Percentiles rank a stretch among this genome's conserved stretches.
These are phyloP conservation scores for Pancytospora philotis DNA, from an alignment of 371 early-diverging fungal species.

Conservation along the genomic window DNA sequence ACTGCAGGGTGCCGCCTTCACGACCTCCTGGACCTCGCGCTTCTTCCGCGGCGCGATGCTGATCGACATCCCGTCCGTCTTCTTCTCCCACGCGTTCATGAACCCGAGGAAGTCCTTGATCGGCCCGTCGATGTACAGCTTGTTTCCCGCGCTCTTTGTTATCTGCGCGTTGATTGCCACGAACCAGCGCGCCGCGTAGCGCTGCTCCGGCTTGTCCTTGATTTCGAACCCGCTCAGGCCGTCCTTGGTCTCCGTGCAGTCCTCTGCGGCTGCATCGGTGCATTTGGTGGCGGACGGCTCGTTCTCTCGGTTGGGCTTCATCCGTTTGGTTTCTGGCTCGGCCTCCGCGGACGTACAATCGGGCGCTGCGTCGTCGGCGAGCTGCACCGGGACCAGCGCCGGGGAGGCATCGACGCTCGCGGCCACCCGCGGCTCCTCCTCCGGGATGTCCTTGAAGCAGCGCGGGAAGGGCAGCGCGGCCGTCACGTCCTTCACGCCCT, in stretches of 20 bases:
- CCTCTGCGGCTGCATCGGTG: neutral
- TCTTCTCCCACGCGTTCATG: slow-evolving; percentile 8
- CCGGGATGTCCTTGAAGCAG: slow-evolving; percentile 68
- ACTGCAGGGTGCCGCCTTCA: neutral
- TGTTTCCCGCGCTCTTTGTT: slow-evolving; percentile 11
- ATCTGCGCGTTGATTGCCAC: slow-evolving; percentile 2
- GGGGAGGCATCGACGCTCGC: neutral
- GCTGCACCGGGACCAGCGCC: no score
- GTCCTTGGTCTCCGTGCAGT: neutral
- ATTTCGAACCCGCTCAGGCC: neutral
- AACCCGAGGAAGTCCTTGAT: neutral
- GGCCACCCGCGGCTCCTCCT: neutral
- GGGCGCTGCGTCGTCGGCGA: no score
- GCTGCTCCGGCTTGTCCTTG: neutral
- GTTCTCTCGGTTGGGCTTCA: slow-evolving; percentile 1
- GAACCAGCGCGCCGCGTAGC: neutral
- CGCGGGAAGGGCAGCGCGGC: slow-evolving; percentile 80
- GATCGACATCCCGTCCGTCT: slow-evolving; percentile 15
- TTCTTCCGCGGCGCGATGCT: slow-evolving; percentile 8
- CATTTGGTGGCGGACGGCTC: neutral
- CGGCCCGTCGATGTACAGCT: neutral
- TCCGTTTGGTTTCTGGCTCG: no score
- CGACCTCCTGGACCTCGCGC: slow-evolving; percentile 5
- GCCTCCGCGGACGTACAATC: no score
- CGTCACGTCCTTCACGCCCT: slow-evolving; percentile 67